A percentile compares a stretch with the other conserved stretches of the same genome.
Evolutionary conservation across 139 green algal genomes (phyloP).

Genomic region (Volvox africanus): DNA sequence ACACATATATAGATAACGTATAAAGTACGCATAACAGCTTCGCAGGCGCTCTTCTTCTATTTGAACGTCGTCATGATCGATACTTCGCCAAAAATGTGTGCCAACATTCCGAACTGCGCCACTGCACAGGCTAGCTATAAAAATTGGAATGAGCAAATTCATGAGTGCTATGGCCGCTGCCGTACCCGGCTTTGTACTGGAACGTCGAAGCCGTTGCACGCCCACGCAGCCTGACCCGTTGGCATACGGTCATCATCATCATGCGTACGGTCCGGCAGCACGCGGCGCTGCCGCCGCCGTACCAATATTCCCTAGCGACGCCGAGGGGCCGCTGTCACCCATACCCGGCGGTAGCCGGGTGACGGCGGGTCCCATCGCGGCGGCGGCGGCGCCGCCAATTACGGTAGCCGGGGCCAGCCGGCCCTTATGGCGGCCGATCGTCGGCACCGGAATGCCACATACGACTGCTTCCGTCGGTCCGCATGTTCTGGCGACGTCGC

Average conservation of each 20-base stretch:
- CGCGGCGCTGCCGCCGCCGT: background rate
- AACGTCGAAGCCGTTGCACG: conserved; percentile 3
- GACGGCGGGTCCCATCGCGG: background rate
- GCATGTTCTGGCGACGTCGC: background rate
- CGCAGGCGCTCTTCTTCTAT: too few relatives aligned
- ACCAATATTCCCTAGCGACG: background rate
- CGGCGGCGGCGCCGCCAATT: background rate
- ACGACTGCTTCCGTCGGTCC: too few relatives aligned
- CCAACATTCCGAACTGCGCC: too few relatives aligned
- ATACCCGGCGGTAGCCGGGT: background rate
- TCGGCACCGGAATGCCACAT: too few relatives aligned
- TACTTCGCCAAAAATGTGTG: too few relatives aligned
- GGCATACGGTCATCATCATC: conserved; percentile 33
- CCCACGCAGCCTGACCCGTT: conserved; percentile 34
- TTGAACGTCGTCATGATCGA: too few relatives aligned
- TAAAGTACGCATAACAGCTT: too few relatives aligned
- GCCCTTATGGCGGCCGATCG: background rate
- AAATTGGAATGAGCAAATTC: conserved; percentile 36
- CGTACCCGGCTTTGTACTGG: conserved; percentile 1
- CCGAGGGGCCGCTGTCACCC: background rate
- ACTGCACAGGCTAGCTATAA: conserved; percentile 25
- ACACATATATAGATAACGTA: too few relatives aligned
- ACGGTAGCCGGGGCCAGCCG: background rate
- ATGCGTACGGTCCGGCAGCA: background rate
- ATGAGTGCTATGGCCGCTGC: conserved; percentile 10